A percentile compares a stretch with the other conserved stretches of the same genome.
Evolutionary conservation across 139 green algal species (phyloP).

Genomic region (Micractinium sp.): DNA sequence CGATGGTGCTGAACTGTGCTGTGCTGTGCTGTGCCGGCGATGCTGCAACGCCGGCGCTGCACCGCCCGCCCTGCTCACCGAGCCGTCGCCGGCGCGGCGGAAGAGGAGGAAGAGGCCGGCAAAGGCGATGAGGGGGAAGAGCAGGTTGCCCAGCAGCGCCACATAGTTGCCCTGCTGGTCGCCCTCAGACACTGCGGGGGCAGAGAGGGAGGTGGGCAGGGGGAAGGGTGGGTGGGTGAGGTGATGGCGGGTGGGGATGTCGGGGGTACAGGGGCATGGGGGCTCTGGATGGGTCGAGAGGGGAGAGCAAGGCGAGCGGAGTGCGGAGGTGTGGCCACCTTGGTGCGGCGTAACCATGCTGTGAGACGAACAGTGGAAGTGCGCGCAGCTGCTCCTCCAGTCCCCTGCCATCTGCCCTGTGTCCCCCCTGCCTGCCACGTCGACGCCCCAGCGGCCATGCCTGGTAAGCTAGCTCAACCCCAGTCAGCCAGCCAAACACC

Average conservation of each 20-base stretch:
- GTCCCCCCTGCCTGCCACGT: no score
- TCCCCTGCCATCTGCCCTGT: no score
- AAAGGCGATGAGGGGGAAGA: constrained; percentile 99
- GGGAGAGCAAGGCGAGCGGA: no score
- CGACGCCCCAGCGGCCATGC: no score
- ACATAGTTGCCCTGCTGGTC: constrained; percentile 94
- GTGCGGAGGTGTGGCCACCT: no score
- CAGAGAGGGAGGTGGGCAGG: neutral
- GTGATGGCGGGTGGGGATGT: neutral
- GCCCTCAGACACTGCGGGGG: constrained; percentile 67
- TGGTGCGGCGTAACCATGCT: no score
- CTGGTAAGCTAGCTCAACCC: no score
- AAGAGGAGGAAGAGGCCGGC: constrained; percentile 99
- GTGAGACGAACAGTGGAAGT: no score
- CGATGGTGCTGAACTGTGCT: no score
- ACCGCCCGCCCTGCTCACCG: constrained; percentile 1
- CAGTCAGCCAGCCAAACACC: neutral
- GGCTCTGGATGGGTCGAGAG: no score
- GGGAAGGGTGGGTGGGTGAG: neutral
- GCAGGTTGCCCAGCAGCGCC: constrained; percentile 96
- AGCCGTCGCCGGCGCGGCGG: constrained; percentile 54
- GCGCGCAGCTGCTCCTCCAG: no score
- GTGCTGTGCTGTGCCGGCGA: neutral
- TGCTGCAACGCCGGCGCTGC: neutral
- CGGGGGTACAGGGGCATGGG: no score